Percentiles rank a stretch among this genome's conserved stretches.
Evolutionary conservation across 441 rosid species (phyloP).

Genomic region (Isatis lusitanica): DNA sequence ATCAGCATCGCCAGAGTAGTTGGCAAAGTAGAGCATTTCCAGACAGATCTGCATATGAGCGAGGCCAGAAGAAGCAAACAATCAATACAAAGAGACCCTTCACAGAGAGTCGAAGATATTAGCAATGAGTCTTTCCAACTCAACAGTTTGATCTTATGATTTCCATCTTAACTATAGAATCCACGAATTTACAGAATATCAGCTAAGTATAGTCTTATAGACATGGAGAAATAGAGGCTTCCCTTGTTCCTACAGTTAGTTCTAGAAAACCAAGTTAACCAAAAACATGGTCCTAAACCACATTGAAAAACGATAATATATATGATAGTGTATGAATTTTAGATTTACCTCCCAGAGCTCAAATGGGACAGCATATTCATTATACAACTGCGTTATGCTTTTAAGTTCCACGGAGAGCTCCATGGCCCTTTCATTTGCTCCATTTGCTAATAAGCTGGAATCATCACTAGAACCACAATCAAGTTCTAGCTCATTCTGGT

Average conservation of each 20-base stretch:
- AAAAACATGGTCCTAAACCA: not conserved
- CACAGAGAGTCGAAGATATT: not conserved
- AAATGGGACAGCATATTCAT: conserved; percentile 95
- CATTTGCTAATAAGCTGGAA: conserved; percentile 47
- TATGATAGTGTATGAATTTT: not conserved
- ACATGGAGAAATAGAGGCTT: not conserved
- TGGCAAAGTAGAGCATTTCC: conserved; percentile 95
- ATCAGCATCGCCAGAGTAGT: conserved; percentile 87
- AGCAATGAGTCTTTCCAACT: conserved; percentile 1
- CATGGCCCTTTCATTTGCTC: conserved; percentile 75
- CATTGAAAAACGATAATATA: not conserved
- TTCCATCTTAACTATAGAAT: not conserved
- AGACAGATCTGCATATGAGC: conserved; percentile 61
- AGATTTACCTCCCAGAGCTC: conserved; percentile 90
- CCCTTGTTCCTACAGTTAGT: not conserved
- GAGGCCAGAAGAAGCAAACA: conserved; percentile 35
- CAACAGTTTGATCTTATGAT: conserved; percentile 5
- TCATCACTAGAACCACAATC: conserved; percentile 45
- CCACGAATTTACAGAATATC: not conserved
- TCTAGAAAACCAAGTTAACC: conserved; percentile 11
- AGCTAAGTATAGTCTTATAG: not conserved
- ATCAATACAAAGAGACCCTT: not conserved
- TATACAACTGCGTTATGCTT: conserved; percentile 90
- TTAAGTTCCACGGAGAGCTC: conserved; percentile 89
- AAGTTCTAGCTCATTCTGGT: conserved; percentile 45